phyloP scores from a whole-genome alignment of 345 rosid genomes.

The Cardamine chenopodiifolia region DNA sequence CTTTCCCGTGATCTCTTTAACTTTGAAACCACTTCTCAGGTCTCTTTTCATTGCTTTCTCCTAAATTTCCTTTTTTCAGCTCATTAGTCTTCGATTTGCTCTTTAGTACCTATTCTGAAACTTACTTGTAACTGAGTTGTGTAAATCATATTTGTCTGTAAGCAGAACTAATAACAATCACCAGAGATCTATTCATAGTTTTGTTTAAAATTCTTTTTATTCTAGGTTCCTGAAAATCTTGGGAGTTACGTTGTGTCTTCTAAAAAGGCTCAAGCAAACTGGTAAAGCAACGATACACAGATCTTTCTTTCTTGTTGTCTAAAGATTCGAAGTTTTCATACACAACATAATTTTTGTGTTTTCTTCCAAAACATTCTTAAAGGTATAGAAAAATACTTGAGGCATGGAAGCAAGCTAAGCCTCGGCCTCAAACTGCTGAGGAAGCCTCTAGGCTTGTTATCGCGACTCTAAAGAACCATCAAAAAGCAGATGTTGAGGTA shows the following conservation, averaged over 20 bases:
- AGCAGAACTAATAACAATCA: conserved; percentile 14
- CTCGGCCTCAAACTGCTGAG: conserved; percentile 70
- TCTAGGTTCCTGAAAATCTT: conserved; percentile 78
- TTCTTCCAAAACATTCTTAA: conserved; percentile 39
- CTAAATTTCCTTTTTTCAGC: background rate
- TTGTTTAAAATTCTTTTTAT: background rate
- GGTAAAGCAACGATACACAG: conserved; percentile 50
- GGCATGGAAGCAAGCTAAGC: conserved; percentile 79
- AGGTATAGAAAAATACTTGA: conserved; percentile 83
- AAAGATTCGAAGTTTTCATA: background rate
- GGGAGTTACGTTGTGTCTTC: conserved; percentile 71
- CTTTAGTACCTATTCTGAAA: background rate
- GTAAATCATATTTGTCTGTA: background rate
- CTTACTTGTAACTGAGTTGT: conserved; percentile 1
- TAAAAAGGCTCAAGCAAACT: conserved; percentile 84
- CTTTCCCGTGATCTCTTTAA: conserved; percentile 71
- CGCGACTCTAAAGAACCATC: conserved; percentile 61
- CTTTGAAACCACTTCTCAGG: conserved; percentile 85
- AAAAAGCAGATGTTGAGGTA: conserved; percentile 90
- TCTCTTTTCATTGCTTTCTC: conserved; percentile 31
- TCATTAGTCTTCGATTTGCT: background rate
- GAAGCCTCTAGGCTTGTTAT: conserved; percentile 70
- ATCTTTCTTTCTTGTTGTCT: background rate
- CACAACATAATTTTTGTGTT: background rate
- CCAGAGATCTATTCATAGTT: background rate